Evolutionary conservation across 2,329 filamentous ascomycete species (phyloP), one percentile per base, ranked within the genome.

Genomic region (Verticillium nonalfalfae): DNA sequence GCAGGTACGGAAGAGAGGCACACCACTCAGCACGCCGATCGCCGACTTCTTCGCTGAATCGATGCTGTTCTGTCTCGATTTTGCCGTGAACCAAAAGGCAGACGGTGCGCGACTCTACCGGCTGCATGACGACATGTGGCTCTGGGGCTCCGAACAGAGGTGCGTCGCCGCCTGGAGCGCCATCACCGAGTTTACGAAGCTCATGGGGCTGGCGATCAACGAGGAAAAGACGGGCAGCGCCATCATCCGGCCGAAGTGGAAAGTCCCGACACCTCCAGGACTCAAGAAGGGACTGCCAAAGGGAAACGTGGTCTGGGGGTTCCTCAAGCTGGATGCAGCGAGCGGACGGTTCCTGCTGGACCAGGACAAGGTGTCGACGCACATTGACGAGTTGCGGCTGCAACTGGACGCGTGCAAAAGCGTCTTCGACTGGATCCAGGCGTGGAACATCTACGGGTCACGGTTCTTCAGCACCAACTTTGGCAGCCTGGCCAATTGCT

Each of bases 81-180:
- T 83, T 66, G 79, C 84, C 0, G 80, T 88, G 62, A 88, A 87
- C 63, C 79, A 81, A 63, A 72, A 73, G 13, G 82, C 84, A 1
- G 66, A 76, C 14, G 84, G 84, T 0, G 73, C 75, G 1, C 76
- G 79, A 31, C 73, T 88, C 38, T 85, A 85, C 65, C 81, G 85
- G 7, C 74, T 87, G 50, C 83, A 87, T 64, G 86, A 89, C 67
- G 85, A 88, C 68, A 80, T 88, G 63, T 88, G 85, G 85, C 82
- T 87, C 63, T 88, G 84, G 83, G 81, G 83, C 6, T 73, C 78
- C 11, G 76, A 82, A 36, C 63, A 74, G 6, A 77, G 74, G 14
- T 83, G 81, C 59, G 72, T 75, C 33, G 73, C 75, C 45, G 83
- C 80, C 1, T 88, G 84, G 85, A 65, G 75, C 31, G 75, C 79